Percentiles rank a stretch among this genome's conserved stretches.
phyloP scores from a whole-genome alignment of 306 rosid species.

The apple (Malus domestica) region DNA sequence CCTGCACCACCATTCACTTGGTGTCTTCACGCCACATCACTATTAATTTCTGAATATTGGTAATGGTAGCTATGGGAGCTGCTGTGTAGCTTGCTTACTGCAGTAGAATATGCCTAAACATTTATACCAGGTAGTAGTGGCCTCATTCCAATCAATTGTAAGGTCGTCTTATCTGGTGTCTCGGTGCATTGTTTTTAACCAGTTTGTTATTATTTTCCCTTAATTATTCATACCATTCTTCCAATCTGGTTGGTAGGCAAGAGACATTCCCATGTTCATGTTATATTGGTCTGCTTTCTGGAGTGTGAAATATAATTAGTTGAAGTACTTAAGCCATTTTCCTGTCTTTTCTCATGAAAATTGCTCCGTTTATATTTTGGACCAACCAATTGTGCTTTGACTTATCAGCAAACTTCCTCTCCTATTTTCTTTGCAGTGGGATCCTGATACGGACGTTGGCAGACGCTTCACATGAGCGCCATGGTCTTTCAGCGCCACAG shows the following conservation, averaged over 20 bases:
- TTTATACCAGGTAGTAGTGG: neutral
- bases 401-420: neutral
- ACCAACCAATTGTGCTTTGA: neutral
- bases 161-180: neutral
- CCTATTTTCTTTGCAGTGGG: constrained; percentile 49
- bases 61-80: neutral
- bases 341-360: neutral
- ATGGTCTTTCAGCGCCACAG: constrained; percentile 47
- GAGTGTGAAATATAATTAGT: neutral
- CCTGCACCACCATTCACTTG: neutral
- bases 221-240: neutral
- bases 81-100: neutral
- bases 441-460: constrained; percentile 68
- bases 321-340: neutral
- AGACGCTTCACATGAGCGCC: constrained; percentile 47
- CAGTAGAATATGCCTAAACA: neutral
- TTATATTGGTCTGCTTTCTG: neutral
- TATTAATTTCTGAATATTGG: neutral
- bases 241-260: neutral
- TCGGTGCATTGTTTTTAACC: neutral
- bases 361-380: neutral
- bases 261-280: neutral
- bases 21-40: neutral
- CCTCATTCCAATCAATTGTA: neutral
- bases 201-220: neutral